phyloP scores from a whole-genome alignment of 257 asterid genomes.

The Solanum medicagineum region DNA sequence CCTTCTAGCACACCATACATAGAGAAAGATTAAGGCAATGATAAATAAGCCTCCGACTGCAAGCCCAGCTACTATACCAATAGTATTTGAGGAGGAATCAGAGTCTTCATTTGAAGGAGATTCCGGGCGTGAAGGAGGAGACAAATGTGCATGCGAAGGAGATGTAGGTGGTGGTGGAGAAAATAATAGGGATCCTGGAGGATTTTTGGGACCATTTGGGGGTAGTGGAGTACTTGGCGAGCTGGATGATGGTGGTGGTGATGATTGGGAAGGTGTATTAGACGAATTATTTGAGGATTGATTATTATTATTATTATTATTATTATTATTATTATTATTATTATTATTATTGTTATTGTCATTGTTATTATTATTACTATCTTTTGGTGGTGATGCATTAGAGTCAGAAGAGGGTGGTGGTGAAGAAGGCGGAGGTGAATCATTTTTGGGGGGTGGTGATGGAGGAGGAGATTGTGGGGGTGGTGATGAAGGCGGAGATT shows the following conservation, averaged over 20 bases:
- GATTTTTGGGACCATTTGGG: background rate
- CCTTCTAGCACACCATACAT: conserved; percentile 19
- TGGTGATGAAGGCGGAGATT: conserved; percentile 1
- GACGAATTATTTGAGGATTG: background rate
- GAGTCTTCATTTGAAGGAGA: background rate
- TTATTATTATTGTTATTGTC: background rate
- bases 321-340: background rate
- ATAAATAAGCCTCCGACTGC: conserved; percentile 4
- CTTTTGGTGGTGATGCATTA: background rate
- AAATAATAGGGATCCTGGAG: background rate
- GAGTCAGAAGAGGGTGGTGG: background rate
- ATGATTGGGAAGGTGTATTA: conserved; percentile 1
- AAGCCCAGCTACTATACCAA: conserved; percentile 12
- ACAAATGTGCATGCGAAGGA: background rate
- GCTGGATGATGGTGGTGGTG: conserved; percentile 1
- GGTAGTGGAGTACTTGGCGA: background rate
- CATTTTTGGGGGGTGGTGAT: background rate
- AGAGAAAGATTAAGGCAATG: conserved; percentile 8
- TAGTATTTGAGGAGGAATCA: background rate
- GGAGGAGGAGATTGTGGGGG: conserved; percentile 9
- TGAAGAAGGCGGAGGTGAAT: background rate
- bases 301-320: background rate
- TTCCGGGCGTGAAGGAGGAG: background rate
- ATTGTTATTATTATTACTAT: background rate
- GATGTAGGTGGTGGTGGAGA: conserved; percentile 5